Percentiles rank a stretch among this genome's conserved stretches.
These are phyloP conservation scores for Geotrichum restrictum DNA, from an alignment of 1,139 yeast genomes.

Conservation along the genomic window DNA sequence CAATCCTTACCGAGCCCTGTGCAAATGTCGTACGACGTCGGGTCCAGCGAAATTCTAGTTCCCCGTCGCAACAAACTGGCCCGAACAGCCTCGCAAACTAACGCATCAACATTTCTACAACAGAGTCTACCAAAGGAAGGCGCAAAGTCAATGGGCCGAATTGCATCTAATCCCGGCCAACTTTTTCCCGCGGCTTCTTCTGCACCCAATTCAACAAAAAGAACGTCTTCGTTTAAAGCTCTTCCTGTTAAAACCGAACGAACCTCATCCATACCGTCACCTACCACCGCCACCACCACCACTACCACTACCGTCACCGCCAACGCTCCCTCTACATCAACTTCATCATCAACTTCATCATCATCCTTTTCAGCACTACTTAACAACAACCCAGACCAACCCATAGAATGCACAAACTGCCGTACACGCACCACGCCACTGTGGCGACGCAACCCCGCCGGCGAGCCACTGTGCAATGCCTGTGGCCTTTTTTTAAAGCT, in stretches of 20 bases:
- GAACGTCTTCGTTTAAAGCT: background rate
- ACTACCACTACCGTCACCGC: background rate
- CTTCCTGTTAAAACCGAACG: constrained; percentile 1
- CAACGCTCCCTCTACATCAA: constrained; percentile 9
- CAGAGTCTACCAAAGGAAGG: background rate
- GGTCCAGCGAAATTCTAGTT: constrained; percentile 21
- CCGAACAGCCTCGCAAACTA: constrained; percentile 29
- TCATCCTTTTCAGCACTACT: constrained; percentile 11
- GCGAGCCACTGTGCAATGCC: constrained; percentile 88
- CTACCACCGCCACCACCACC: constrained; percentile 1
- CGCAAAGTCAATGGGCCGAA: constrained; percentile 1
- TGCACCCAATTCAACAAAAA: constrained; percentile 14
- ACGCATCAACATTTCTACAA: constrained; percentile 23
- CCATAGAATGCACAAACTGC: constrained; percentile 67
- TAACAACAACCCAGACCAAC: constrained; percentile 14
- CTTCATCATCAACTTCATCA: background rate
- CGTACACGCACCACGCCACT: constrained; percentile 86
- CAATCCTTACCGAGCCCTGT: background rate
- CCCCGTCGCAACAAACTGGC: constrained; percentile 28
- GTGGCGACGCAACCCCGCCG: constrained; percentile 88
- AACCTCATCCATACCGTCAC: background rate
- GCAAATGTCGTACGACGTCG: constrained; percentile 3
- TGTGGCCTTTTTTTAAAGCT: constrained; percentile 84
- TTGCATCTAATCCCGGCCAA: constrained; percentile 18
- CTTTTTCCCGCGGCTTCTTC: constrained; percentile 19